Base-by-base conservation (phyloP, 495 filamentous ascomycete genomes). In the Acidiella bohemica region DNA sequence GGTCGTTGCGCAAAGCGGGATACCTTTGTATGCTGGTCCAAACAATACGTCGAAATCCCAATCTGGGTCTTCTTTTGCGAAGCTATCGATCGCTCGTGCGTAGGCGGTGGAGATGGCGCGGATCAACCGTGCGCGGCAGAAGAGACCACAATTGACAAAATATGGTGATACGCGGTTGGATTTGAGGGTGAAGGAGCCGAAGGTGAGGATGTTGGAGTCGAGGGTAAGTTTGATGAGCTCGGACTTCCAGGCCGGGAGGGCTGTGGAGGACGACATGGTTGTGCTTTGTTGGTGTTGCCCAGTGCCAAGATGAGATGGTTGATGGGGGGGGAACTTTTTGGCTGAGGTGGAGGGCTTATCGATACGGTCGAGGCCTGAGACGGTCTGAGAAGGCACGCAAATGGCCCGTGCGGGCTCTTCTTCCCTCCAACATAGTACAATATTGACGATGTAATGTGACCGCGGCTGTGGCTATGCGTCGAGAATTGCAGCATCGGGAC, bases 21-120 rank as follows among this genome's bases (percentile, higher is more conserved):
- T 93, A 23, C 90, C 90, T 63, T 96, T 96, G 70, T 95, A 97
- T 14, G 88, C 86, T 5, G 90, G 88, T 2, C 86, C 84, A 56
- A 84, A 84, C 42, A 84, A 50, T 41, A 84, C 62, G 53, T 82
- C 79, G 53, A 81, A 81, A 18, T 68, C 58, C 36, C 68, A 58
- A 8, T 55, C 53, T 27, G 62, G 53, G 40, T 61, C 47, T 18
- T 26, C 31, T 1, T 64, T 55, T 21, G 60, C 54, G 32, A 54
- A 46, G n/a, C 44, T 42, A 37, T 54, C 54, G 32, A 93, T 76
- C 34, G 83, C 72, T 32, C 76, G 68, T 5, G 88, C 87, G 58
- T 85, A 96, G 30, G 88, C 84, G 30, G 71, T 65, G 40, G 76
- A 70, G 45, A 90, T 75, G 43, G 82, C 73, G 41, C 69, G 67